Evolutionary conservation across 768 basidiomycete species (phyloP).

Genomic region (Lactarius evosmus): DNA sequence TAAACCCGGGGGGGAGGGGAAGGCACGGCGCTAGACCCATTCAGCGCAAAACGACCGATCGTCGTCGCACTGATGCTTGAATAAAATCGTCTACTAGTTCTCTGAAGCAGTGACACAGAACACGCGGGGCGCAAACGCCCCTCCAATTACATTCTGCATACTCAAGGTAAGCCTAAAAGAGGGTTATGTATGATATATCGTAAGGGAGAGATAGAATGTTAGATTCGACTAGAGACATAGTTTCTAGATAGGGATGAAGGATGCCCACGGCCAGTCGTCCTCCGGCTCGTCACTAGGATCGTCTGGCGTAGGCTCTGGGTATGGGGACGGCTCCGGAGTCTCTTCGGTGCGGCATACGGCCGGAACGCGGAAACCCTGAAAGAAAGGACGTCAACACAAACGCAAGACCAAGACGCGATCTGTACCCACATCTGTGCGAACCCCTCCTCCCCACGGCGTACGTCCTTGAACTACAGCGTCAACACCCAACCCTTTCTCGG

Average conservation of each 20-base stretch:
- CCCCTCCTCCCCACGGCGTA: slow-evolving; percentile 93
- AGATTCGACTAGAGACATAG: neutral
- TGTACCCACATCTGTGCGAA: slow-evolving; percentile 58
- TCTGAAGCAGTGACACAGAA: no score
- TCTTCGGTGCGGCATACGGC: slow-evolving; percentile 37
- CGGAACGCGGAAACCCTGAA: slow-evolving; percentile 44
- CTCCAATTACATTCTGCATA: slow-evolving; percentile 11
- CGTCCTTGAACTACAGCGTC: slow-evolving; percentile 71
- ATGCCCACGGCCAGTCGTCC: slow-evolving; percentile 9
- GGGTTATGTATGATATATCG: neutral
- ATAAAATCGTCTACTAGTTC: no score
- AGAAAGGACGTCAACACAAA: slow-evolving; percentile 7
- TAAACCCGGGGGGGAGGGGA: neutral
- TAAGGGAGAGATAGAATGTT: neutral
- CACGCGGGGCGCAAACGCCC: neutral
- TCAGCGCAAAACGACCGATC: neutral
- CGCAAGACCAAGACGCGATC: neutral
- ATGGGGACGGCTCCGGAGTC: slow-evolving; percentile 32
- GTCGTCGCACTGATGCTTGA: no score
- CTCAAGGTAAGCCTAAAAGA: neutral
- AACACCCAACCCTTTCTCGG: slow-evolving; percentile 73
- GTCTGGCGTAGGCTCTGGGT: slow-evolving; percentile 36
- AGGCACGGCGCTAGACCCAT: neutral
- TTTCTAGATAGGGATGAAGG: neutral
- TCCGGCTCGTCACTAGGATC: slow-evolving; percentile 33